phyloP scores from a whole-genome alignment of 2,329 filamentous ascomycete species.

The Penicillium sp. region DNA sequence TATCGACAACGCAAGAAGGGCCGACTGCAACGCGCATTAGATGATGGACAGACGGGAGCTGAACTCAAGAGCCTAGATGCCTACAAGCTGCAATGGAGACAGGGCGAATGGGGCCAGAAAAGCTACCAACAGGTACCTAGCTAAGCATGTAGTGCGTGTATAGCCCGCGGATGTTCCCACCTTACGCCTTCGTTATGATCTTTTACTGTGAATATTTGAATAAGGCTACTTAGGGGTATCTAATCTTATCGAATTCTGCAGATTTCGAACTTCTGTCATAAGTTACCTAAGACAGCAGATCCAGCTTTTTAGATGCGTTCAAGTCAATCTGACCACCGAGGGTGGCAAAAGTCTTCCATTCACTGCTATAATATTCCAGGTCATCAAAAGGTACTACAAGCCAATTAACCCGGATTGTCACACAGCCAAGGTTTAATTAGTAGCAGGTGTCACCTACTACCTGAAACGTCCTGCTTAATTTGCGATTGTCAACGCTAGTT shows the following conservation, averaged over 20 bases:
- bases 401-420: background rate
- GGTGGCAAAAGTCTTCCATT: background rate
- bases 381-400: background rate
- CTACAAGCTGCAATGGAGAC: slow-evolving; percentile 14
- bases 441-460: background rate
- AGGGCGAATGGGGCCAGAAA: slow-evolving; percentile 13
- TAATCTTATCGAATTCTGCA: no score
- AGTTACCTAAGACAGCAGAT: background rate
- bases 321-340: background rate
- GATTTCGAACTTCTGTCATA: background rate
- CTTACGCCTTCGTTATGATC: no score
- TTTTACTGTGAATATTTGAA: no score
- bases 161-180: background rate
- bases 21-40: slow-evolving; percentile 14
- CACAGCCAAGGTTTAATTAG: background rate
- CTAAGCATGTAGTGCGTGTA: background rate
- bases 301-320: background rate
- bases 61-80: slow-evolving; percentile 11
- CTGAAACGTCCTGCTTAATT: background rate
- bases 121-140: slow-evolving; percentile 14
- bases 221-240: background rate
- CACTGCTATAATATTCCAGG: background rate
- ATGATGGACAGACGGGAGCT: slow-evolving; percentile 7
- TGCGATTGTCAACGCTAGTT: background rate
- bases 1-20: slow-evolving; percentile 14